phyloP scores from a whole-genome alignment of 2,329 filamentous ascomycete genomes.

The Cercospora canescens region DNA sequence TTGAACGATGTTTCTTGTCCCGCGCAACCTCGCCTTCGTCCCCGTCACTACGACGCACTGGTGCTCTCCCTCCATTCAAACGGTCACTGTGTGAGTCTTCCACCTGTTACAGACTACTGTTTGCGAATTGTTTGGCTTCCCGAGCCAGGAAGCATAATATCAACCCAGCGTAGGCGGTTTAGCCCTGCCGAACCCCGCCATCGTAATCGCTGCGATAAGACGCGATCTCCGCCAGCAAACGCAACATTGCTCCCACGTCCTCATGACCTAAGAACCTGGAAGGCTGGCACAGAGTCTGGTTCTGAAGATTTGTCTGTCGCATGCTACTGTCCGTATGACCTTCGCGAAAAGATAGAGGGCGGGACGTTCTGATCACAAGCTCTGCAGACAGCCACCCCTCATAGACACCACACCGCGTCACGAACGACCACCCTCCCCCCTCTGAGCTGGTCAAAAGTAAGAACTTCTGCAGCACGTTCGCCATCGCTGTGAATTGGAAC shows the following conservation, averaged over 20 bases:
- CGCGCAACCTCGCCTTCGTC: neutral
- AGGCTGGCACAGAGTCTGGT: neutral
- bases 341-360: neutral
- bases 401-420: neutral
- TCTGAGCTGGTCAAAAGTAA: constrained; percentile 3
- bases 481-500: neutral
- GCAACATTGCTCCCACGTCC: neutral
- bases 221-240: neutral
- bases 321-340: constrained; percentile 8
- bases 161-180: neutral
- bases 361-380: constrained; percentile 4
- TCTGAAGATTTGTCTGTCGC: neutral
- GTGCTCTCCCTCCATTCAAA: neutral
- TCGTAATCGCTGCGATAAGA: constrained; percentile 3
- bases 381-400: neutral
- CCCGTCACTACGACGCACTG: neutral
- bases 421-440: neutral
- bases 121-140: constrained; percentile 1
- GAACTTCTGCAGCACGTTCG: neutral
- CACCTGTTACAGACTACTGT: neutral
- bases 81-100: neutral
- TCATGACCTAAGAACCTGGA: constrained; percentile 2
- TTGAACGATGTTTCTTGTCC: neutral
- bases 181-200: neutral
- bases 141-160: neutral